Conservation (phyloP, 1,139 yeast genomes). For the Blastobotrys elegans region DNA sequence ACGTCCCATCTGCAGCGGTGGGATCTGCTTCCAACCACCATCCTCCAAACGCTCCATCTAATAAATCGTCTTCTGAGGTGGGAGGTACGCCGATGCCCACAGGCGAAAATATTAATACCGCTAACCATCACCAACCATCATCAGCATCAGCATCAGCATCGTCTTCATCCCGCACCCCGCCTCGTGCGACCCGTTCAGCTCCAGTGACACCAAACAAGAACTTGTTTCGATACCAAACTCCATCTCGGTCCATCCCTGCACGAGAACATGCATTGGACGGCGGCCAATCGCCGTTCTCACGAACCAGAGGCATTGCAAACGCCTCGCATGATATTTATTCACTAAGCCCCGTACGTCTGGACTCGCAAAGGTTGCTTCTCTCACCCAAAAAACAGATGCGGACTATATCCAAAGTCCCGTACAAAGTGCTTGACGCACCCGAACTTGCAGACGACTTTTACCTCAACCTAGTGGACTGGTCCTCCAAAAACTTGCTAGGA, state of each 20-base stretch:
- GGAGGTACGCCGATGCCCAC: not conserved
- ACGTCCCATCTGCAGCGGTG: conserved; percentile 54
- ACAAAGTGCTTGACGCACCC: conserved; percentile 93
- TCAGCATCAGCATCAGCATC: not conserved
- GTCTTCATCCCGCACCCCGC: conserved; percentile 24
- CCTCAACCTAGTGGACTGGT: conserved; percentile 92
- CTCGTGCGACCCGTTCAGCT: conserved; percentile 29
- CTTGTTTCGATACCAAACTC: conserved; percentile 31
- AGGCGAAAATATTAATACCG: not conserved
- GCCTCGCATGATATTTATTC: conserved; percentile 47
- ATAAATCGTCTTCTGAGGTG: not conserved
- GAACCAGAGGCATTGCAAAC: conserved; percentile 19
- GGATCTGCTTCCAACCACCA: conserved; percentile 13
- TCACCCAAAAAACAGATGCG: conserved; percentile 81
- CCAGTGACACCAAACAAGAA: conserved; percentile 39
- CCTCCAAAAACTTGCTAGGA: conserved; percentile 78
- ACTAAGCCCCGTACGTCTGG: conserved; percentile 83
- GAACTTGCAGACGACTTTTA: conserved; percentile 92
- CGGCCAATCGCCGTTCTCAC: conserved; percentile 2
- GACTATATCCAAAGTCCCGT: conserved; percentile 79
- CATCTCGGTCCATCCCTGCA: conserved; percentile 16
- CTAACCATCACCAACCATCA: not conserved
- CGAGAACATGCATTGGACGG: conserved; percentile 2
- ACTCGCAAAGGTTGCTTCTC: conserved; percentile 69
- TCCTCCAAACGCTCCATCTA: not conserved